Base-by-base conservation (phyloP, 2,329 filamentous ascomycete genomes). In the Colletotrichum sp. region DNA sequence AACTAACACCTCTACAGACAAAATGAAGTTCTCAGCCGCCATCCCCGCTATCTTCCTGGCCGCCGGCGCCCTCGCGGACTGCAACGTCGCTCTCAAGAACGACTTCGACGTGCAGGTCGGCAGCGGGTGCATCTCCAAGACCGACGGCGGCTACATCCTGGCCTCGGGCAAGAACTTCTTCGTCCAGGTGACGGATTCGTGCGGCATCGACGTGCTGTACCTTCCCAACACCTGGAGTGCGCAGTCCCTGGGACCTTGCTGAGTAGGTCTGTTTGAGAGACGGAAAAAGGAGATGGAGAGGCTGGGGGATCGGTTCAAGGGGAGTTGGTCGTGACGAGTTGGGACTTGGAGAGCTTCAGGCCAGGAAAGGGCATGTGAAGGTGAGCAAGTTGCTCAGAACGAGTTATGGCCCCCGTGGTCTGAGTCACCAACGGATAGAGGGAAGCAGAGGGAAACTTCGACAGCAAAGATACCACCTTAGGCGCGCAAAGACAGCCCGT, bases 351-450 rank as follows among this genome's bases (percentile, higher is more conserved):
- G n/a, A 12, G 43, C 43, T 52, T 21, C 2, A 7, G 10, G 43
- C 1, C 1, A 52, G 10, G 0, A 13, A 21, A 1, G 0, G 10
- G n/a, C 43, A 13, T 52, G 13, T 3, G 43, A 2, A 52, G 2
- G n/a, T n/a, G 38, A 21, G 18, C 10, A 21, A 1, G 43, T 52
- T 21, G n/a, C 43, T 13, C 10, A 21, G 10, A 6, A 52, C n/a
- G n/a, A 2, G 5, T 52, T 0, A 52, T 52, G 43, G 18, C 18
- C 18, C 8, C 18, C 18, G 38, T 6, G 38, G 9, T 48, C 38
- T 12, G 0, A 1, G 38, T 43, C n/a, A 48, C 43, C 0, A 21
- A 52, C n/a, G n/a, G 43, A 52, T 4, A 21, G 10, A 52, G n/a
- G 43, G 1, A 52, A 13, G 10, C 10, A 5, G 3, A 21, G 43